Conservation (phyloP, 2,329 filamentous ascomycete genomes). For the Escovopsis weberi region DNA sequence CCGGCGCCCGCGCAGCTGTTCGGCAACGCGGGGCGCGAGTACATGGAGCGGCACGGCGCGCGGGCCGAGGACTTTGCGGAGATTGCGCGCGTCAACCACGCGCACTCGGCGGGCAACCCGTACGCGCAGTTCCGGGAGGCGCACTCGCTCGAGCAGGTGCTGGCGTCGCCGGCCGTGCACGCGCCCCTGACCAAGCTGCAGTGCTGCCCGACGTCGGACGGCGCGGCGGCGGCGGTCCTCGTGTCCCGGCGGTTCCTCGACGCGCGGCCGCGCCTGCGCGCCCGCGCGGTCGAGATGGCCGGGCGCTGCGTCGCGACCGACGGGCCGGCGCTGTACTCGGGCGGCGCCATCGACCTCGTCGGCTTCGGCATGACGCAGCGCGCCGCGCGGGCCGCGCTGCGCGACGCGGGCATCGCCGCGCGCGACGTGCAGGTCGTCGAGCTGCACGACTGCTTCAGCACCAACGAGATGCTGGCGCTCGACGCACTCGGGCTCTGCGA, state of each 20-base stretch:
- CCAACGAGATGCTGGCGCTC: constrained; percentile 84
- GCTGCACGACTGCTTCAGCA: constrained; percentile 91
- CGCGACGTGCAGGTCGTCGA: constrained; percentile 72
- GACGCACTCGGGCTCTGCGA: constrained; percentile 71
- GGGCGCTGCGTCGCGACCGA: constrained; percentile 84
- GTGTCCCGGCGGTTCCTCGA: constrained; percentile 84
- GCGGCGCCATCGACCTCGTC: constrained; percentile 72
- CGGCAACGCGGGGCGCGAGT: constrained; percentile 84
- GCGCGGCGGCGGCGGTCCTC: constrained; percentile 74
- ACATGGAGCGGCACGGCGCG: constrained; percentile 91
- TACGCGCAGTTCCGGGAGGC: constrained; percentile 96
- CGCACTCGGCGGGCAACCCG: constrained; percentile 80
- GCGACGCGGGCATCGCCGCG: constrained; percentile 55
- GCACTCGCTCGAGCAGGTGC: constrained; percentile 74
- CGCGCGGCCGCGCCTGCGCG: constrained; percentile 64
- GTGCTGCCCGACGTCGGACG: constrained; percentile 93
- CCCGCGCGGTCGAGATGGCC: constrained; percentile 76
- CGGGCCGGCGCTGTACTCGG: constrained; percentile 61
- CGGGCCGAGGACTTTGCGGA: constrained; percentile 79
- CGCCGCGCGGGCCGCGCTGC: constrained; percentile 55
- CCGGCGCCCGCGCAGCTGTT: constrained; percentile 88
- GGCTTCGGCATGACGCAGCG: constrained; percentile 72
- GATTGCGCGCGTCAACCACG: constrained; percentile 85
- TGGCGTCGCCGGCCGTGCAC: constrained; percentile 63
- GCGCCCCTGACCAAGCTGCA: constrained; percentile 92